Conservation (phyloP, 179 eudicot species). For the Nepenthes alata region DNA sequence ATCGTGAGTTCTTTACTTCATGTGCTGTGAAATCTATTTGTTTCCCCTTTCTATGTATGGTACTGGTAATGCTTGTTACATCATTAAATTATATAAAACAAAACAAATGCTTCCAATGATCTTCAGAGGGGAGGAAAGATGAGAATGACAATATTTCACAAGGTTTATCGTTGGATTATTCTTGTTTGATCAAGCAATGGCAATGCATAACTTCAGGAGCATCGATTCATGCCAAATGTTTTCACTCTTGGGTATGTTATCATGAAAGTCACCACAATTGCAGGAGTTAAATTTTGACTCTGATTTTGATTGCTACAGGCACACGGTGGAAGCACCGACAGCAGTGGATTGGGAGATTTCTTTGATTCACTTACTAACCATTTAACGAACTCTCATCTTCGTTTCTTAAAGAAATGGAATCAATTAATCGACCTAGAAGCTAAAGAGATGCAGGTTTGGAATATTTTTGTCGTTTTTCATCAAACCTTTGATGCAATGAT, state of each 20-base stretch:
- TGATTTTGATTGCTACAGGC: constrained; percentile 34
- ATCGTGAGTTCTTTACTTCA: no score
- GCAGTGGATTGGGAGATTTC: constrained; percentile 72
- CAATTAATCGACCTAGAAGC: constrained; percentile 84
- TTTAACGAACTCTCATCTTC: constrained; percentile 48
- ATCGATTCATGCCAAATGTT: no score
- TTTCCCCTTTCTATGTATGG: no score
- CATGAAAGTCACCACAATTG: no score
- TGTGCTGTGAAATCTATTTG: no score
- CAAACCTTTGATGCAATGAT: background rate
- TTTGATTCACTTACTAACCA: constrained; percentile 69
- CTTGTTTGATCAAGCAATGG: no score
- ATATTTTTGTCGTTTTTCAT: background rate
- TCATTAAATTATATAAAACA: no score
- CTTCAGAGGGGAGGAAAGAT: background rate
- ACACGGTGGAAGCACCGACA: constrained; percentile 69
- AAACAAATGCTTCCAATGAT: no score
- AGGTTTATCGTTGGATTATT: no score
- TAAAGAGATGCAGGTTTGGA: constrained; percentile 58
- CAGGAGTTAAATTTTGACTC: background rate
- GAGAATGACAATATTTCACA: background rate
- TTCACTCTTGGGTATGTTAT: no score
- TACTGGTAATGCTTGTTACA: no score
- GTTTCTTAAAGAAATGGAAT: constrained; percentile 79
- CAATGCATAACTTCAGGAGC: no score